Percentiles rank a stretch among this genome's conserved stretches.
phyloP scores from a whole-genome alignment of 768 basidiomycete species.

The Tylopilus balloui region DNA sequence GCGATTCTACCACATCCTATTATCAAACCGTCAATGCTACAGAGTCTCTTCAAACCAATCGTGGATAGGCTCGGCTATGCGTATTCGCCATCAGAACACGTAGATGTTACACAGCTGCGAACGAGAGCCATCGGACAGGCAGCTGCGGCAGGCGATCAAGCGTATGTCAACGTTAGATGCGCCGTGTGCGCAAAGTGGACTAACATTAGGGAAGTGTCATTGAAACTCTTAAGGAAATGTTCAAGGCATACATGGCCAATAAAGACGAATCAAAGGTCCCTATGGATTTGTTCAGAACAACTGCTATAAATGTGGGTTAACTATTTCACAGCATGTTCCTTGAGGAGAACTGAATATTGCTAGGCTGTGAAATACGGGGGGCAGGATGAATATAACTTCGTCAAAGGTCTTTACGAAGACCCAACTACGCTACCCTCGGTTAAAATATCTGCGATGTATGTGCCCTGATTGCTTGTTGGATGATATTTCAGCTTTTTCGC shows the following conservation, averaged over 20 bases:
- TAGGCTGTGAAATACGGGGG: slow-evolving; percentile 77
- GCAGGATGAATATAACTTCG: slow-evolving; percentile 65
- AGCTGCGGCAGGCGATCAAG: slow-evolving; percentile 41
- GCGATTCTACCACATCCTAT: neutral
- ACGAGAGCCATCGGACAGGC: slow-evolving; percentile 65
- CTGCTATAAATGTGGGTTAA: slow-evolving; percentile 46
- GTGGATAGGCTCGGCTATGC: slow-evolving; percentile 78
- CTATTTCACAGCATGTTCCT: neutral
- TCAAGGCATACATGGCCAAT: slow-evolving; percentile 63
- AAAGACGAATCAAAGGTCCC: slow-evolving; percentile 77
- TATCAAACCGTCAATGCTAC: neutral
- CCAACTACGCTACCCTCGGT: slow-evolving; percentile 71
- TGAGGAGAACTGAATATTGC: slow-evolving; percentile 3
- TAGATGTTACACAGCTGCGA: slow-evolving; percentile 67
- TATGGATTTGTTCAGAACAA: slow-evolving; percentile 63
- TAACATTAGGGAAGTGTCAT: slow-evolving; percentile 51
- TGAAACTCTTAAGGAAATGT: slow-evolving; percentile 65
- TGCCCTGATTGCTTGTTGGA: neutral
- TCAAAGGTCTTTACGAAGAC: slow-evolving; percentile 63
- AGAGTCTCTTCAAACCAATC: slow-evolving; percentile 70
- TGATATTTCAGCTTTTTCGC: slow-evolving; percentile 1
- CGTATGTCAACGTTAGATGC: slow-evolving; percentile 22
- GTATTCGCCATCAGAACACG: slow-evolving; percentile 57
- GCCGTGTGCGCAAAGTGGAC: neutral
- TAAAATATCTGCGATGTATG: slow-evolving; percentile 61